These are phyloP conservation scores for Cladophialophora yegresii DNA, from an alignment of 2,329 filamentous ascomycete species.

Conservation along the genomic window DNA sequence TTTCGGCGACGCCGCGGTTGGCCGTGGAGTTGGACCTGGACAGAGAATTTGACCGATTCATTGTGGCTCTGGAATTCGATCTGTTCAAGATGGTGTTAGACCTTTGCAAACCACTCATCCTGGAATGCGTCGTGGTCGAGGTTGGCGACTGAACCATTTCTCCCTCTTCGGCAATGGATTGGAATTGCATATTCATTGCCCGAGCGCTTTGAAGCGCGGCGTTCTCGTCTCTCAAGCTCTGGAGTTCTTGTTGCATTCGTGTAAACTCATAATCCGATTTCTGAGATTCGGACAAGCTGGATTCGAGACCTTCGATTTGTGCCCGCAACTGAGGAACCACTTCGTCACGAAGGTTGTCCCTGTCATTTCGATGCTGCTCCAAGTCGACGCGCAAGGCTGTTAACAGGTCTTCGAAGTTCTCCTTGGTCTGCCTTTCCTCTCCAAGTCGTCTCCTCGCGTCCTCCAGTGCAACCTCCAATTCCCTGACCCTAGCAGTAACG, in stretches of 20 bases:
- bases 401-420: slow-evolving; percentile 91
- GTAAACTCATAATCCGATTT: slow-evolving; percentile 76
- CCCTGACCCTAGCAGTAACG: slow-evolving; percentile 63
- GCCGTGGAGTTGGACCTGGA: slow-evolving; percentile 60
- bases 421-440: slow-evolving; percentile 83
- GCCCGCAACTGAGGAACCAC: slow-evolving; percentile 76
- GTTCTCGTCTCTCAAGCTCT: slow-evolving; percentile 60
- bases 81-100: slow-evolving; percentile 52
- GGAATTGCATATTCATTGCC: slow-evolving; percentile 57
- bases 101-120: slow-evolving; percentile 28
- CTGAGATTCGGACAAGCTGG: slow-evolving; percentile 61
- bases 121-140: slow-evolving; percentile 50
- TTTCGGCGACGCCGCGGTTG: slow-evolving; percentile 57
- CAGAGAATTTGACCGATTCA: slow-evolving; percentile 53
- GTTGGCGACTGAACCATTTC: slow-evolving; percentile 47
- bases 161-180: slow-evolving; percentile 63
- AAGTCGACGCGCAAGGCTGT: slow-evolving; percentile 81
- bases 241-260: slow-evolving; percentile 84
- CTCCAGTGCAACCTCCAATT: slow-evolving; percentile 78
- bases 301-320: slow-evolving; percentile 61
- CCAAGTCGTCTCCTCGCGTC: slow-evolving; percentile 77
- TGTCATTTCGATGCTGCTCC: slow-evolving; percentile 78
- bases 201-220: slow-evolving; percentile 50
- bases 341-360: slow-evolving; percentile 88
- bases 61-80: slow-evolving; percentile 68